Evolutionary conservation across 208 protist species (phyloP).

Genomic region (Acanthamoeba triangularis): DNA sequence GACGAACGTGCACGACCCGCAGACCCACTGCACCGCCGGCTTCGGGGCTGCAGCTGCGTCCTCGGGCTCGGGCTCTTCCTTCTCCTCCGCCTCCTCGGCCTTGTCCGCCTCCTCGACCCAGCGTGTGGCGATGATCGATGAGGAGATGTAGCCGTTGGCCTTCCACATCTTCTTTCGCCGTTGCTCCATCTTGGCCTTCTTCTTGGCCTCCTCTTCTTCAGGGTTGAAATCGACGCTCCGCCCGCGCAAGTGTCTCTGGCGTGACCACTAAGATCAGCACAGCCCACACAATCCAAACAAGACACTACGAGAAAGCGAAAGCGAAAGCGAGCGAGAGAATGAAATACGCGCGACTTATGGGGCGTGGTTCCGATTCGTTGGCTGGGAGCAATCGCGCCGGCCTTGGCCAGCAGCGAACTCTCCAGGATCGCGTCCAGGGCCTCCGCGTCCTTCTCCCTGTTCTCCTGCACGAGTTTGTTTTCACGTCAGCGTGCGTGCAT

Average conservation of each 20-base stretch:
- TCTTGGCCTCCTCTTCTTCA: conserved; percentile 35
- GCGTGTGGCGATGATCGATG: conserved; percentile 34
- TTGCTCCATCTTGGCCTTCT: neutral
- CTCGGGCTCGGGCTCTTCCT: neutral
- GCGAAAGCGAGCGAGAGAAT: neutral
- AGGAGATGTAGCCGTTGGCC: conserved; percentile 52
- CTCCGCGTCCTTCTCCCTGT: conserved; percentile 10
- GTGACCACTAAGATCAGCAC: neutral
- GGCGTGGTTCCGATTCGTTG: neutral
- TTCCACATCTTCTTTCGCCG: conserved; percentile 44
- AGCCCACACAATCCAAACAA: too few species aligned
- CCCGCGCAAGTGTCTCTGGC: conserved; percentile 8
- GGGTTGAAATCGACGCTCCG: conserved; percentile 20
- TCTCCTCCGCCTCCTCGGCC: neutral
- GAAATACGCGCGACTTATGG: conserved; percentile 2
- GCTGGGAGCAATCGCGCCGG: conserved; percentile 13
- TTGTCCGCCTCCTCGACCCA: neutral
- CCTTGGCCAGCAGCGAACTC: conserved; percentile 23
- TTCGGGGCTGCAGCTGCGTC: neutral
- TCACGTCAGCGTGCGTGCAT: too few species aligned
- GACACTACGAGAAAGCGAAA: neutral
- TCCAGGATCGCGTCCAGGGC: conserved; percentile 19
- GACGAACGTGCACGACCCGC: neutral
- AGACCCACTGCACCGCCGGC: neutral
- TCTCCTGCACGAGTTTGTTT: neutral